Conservation (phyloP, 306 rosid species). For the Canavalia ensiformis region DNA sequence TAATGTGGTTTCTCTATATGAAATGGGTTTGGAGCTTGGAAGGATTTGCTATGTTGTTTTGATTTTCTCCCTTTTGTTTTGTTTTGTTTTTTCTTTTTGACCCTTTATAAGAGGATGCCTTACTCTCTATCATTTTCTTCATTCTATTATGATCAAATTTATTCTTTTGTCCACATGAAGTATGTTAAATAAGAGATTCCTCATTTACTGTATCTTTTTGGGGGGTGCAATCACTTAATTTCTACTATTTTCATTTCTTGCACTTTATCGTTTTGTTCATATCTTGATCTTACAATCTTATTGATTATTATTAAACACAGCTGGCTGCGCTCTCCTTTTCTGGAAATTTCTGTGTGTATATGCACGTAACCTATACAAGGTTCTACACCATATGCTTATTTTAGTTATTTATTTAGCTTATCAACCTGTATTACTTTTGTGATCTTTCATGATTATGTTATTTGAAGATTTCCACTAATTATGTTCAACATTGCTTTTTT, state of each 20-base stretch:
- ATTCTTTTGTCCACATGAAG: background rate
- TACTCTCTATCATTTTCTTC: slow-evolving; percentile 30
- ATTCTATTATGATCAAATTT: slow-evolving; percentile 16
- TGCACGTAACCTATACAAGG: background rate
- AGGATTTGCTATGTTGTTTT: slow-evolving; percentile 26
- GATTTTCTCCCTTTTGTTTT: background rate
- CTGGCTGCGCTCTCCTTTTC: slow-evolving; percentile 13
- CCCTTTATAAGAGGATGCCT: slow-evolving; percentile 15
- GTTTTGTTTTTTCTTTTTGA: slow-evolving; percentile 3
- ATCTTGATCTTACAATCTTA: background rate
- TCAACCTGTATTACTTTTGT: background rate
- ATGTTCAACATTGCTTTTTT: background rate
- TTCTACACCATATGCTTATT: background rate
- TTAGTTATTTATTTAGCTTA: slow-evolving; percentile 20
- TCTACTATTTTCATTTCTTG: slow-evolving; percentile 28
- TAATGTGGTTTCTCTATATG: slow-evolving; percentile 14
- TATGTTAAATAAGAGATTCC: background rate
- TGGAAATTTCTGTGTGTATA: slow-evolving; percentile 10
- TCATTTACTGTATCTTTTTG: background rate
- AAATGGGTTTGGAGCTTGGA: slow-evolving; percentile 11
- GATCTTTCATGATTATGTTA: background rate
- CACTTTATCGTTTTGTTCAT: slow-evolving; percentile 3
- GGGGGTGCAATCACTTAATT: background rate
- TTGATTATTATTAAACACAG: slow-evolving; percentile 1
- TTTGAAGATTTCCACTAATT: slow-evolving; percentile 9